Evolutionary conservation across 192 early-diverging fungal species (phyloP).

Genomic region (Entomortierella lignicola): DNA sequence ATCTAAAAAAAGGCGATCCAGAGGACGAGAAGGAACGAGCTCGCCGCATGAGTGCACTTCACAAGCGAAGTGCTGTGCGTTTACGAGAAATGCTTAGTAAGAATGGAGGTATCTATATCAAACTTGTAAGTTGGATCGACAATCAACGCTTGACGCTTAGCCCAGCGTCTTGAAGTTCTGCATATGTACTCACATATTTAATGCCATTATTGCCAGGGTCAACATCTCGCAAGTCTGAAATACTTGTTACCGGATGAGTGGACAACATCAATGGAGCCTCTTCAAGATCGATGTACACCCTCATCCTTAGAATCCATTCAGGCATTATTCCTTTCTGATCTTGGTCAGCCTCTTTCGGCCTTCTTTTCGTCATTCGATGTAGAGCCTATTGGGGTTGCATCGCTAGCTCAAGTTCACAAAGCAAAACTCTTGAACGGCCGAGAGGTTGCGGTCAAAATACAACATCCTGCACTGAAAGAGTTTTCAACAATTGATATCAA

Average conservation of each 20-base stretch:
- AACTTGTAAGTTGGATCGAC: constrained; percentile 29
- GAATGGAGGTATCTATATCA: constrained; percentile 54
- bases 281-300: constrained; percentile 88
- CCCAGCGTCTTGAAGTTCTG: background rate
- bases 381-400: constrained; percentile 91
- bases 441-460: constrained; percentile 94
- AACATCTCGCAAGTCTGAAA: constrained; percentile 51
- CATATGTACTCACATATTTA: background rate
- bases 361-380: constrained; percentile 85
- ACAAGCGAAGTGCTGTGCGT: constrained; percentile 41
- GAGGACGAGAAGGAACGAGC: constrained; percentile 29
- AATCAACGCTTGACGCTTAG: background rate
- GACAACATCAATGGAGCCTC: constrained; percentile 82
- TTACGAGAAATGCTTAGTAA: constrained; percentile 40
- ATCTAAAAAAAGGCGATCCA: constrained; percentile 24
- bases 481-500: constrained; percentile 86
- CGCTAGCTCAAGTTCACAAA: constrained; percentile 92
- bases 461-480: constrained; percentile 85
- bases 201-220: constrained; percentile 23
- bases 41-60: constrained; percentile 37
- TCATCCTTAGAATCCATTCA: constrained; percentile 79
- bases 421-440: constrained; percentile 75
- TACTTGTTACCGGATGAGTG: constrained; percentile 93
- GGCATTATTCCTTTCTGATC: constrained; percentile 73
- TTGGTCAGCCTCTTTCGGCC: constrained; percentile 70